These are phyloP conservation scores for Ophiocordyceps camponoti-floridani DNA, from an alignment of 2,329 filamentous ascomycete species.

Conservation along the genomic window DNA sequence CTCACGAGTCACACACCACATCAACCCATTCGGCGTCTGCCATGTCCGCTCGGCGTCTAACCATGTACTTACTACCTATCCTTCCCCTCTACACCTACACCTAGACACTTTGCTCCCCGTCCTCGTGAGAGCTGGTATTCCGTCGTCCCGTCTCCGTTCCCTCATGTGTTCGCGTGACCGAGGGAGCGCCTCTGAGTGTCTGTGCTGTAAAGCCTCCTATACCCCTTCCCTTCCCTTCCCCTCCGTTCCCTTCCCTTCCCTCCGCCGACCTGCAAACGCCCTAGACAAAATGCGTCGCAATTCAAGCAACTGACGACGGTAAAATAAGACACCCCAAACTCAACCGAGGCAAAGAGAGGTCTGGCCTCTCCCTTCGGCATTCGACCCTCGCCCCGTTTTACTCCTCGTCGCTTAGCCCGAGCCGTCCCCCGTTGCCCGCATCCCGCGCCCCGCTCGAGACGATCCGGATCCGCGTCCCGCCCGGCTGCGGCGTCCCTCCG, in stretches of 20 bases:
- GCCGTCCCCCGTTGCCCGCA: slow-evolving; percentile 17
- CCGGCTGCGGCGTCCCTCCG: slow-evolving; percentile 47
- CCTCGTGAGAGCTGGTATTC: neutral
- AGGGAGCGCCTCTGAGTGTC: neutral
- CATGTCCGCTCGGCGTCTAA: neutral
- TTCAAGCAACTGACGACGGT: slow-evolving; percentile 5
- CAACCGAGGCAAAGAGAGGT: neutral
- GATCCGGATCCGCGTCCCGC: slow-evolving; percentile 52
- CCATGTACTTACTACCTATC: neutral
- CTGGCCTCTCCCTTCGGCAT: neutral
- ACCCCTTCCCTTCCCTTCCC: too few relatives aligned
- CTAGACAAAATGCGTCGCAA: slow-evolving; percentile 3
- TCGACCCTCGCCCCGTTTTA: slow-evolving; percentile 7
- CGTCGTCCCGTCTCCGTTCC: neutral
- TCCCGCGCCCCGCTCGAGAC: slow-evolving; percentile 16
- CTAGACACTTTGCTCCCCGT: neutral
- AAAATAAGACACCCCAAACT: neutral
- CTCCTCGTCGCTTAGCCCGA: slow-evolving; percentile 36
- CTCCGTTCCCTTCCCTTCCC: too few relatives aligned
- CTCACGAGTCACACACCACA: too few relatives aligned
- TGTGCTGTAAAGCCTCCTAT: too few relatives aligned
- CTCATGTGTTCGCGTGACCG: neutral
- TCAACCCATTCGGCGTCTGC: too few relatives aligned
- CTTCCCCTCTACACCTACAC: neutral
- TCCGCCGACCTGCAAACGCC: neutral